Evolutionary conservation across 257 asterid species (phyloP).

Genomic region (Solanum pinnatisectum): DNA sequence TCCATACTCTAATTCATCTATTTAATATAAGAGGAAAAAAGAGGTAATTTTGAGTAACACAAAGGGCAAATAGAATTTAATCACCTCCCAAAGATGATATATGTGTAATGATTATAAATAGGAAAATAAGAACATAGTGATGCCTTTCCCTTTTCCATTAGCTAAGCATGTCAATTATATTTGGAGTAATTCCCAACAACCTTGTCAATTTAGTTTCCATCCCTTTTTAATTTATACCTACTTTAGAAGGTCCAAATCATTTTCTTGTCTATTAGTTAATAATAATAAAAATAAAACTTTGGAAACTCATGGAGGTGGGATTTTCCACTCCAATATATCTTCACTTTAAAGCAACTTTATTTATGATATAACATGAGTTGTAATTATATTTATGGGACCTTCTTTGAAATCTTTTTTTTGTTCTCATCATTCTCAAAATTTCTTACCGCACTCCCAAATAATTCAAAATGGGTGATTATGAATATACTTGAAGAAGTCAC

Average conservation of each 20-base stretch:
- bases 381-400: conserved; percentile 43
- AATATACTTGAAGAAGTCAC: conserved; percentile 5
- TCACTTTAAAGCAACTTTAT: conserved; percentile 42
- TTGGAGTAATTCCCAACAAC: conserved; percentile 4
- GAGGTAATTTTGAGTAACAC: not conserved
- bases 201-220: conserved; percentile 12
- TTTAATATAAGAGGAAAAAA: not conserved
- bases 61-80: not conserved
- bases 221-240: not conserved
- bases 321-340: conserved; percentile 7
- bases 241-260: conserved; percentile 47
- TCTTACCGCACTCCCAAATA: not conserved
- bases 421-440: not conserved
- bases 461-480: conserved; percentile 17
- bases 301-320: conserved; percentile 25
- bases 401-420: conserved; percentile 5
- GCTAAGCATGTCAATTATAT: not conserved
- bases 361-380: conserved; percentile 39
- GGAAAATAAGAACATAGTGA: not conserved
- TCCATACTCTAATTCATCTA: not conserved
- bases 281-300: not conserved
- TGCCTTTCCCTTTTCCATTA: not conserved
- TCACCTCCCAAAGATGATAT: not conserved
- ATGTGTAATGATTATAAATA: not conserved
- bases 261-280: conserved; percentile 14